Conservation (phyloP, 306 rosid genomes). For the Trifolium subterraneum region DNA sequence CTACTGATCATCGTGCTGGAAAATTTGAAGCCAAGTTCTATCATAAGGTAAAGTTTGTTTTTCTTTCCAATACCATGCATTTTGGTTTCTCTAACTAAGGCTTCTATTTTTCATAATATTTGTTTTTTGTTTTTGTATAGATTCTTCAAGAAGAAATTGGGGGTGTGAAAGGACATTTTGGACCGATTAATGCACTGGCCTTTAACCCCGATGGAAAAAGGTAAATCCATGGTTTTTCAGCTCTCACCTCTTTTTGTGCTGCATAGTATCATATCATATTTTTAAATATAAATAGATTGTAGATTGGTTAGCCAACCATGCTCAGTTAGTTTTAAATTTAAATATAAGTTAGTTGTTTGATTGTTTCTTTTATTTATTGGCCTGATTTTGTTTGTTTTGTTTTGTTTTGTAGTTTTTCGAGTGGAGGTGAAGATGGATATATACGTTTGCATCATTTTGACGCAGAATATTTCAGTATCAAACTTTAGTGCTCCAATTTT, state of each 20-base stretch:
- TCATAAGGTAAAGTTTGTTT: conserved; percentile 63
- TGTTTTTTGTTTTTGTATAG: conserved; percentile 49
- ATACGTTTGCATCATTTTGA: conserved; percentile 93
- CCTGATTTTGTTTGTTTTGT: conserved; percentile 12
- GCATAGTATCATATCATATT: too few species aligned
- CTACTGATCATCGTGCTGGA: conserved; percentile 86
- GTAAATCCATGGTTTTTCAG: conserved; percentile 43
- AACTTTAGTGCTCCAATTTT: conserved; percentile 61
- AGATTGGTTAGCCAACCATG: too few species aligned
- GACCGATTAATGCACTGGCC: conserved; percentile 95
- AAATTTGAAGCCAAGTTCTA: conserved; percentile 92
- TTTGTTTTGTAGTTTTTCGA: conserved; percentile 69
- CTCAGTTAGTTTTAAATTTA: too few species aligned
- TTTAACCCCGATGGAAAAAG: conserved; percentile 96
- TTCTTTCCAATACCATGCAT: background rate
- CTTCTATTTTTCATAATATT: conserved; percentile 26
- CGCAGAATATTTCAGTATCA: conserved; percentile 86
- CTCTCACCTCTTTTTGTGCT: background rate
- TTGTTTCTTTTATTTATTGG: conserved; percentile 12
- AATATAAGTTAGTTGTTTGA: background rate
- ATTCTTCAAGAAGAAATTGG: conserved; percentile 98
- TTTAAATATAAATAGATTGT: too few species aligned
- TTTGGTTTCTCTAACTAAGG: background rate
- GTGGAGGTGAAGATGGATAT: conserved; percentile 98
- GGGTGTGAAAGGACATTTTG: conserved; percentile 97